Evolutionary conservation across 148 eudicot species (phyloP).

Genomic region (Vaccinium myrtillus): DNA sequence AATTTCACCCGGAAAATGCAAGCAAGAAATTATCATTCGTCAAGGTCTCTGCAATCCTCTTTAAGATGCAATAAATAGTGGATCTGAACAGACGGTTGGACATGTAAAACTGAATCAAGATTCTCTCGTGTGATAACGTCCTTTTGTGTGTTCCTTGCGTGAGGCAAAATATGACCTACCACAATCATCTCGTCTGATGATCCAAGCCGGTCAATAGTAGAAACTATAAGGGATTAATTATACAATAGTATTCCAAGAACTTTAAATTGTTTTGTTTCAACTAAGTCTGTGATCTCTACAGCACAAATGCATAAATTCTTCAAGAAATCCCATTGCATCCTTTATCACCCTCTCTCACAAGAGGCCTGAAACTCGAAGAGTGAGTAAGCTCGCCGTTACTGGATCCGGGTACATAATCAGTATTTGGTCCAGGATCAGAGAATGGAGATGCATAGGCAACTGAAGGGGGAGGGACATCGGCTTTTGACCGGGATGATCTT

Average conservation of each 20-base stretch:
- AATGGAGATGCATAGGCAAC: slow-evolving; percentile 11
- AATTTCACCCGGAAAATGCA: neutral
- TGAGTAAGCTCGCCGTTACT: neutral
- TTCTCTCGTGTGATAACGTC: too few relatives aligned
- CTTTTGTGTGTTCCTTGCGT: too few relatives aligned
- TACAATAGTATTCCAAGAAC: neutral
- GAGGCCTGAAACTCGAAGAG: slow-evolving; percentile 17
- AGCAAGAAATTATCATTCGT: neutral
- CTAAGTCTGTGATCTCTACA: neutral
- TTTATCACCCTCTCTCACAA: slow-evolving; percentile 17
- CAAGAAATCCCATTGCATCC: slow-evolving; percentile 5
- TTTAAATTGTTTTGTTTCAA: neutral
- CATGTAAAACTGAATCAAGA: too few relatives aligned
- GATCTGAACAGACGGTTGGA: neutral
- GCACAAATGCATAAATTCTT: neutral
- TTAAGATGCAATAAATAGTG: neutral
- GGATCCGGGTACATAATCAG: neutral
- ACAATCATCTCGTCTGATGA: too few relatives aligned
- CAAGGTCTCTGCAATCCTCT: neutral
- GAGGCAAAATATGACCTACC: too few relatives aligned
- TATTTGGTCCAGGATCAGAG: slow-evolving; percentile 22
- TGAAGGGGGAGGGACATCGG: neutral
- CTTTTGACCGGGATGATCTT: slow-evolving; percentile 28
- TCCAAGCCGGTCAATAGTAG: too few relatives aligned
- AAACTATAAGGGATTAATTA: neutral